Base-by-base conservation (phyloP, 176 grass and related monocot genomes). In the Aechmea fasciata region DNA sequence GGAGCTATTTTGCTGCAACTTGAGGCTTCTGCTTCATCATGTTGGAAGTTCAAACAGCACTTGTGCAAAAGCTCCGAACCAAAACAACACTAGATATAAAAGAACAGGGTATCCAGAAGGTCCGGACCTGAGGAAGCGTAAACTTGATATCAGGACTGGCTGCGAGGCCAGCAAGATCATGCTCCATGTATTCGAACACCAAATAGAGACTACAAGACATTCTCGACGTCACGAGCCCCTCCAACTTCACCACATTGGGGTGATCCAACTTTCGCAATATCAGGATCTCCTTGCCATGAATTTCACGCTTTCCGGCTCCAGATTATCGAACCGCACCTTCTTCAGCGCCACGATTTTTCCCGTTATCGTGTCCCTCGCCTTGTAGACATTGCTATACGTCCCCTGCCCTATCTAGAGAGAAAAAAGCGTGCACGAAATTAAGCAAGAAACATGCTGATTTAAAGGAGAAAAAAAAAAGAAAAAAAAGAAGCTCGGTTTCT, bases 271-370 rank as follows among this genome's bases (percentile, higher is more conserved):
- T 81, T 61, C 78, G 70, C 8, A 81, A 78, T 23, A 85, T 81
- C 2, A 85, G 74, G 48, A 85, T 85, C 70, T 85, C 83, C 83
- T 73, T 12, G 83, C 83, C 83, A 85, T 85, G 66, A 85, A 85
- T 14, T 81, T 78, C 55, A 85, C 74, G 41, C 83, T 85, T 57
- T 85, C 83, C 0, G 78, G 73, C 65, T 85, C 78, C 2, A 73
- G 65, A 23, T 77, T 81, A 26, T 85, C 78, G 11, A 81, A 85
- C 50, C 83, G 23, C 55, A 81, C 83, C 74, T 85, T 85, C 70
- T 85, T 85, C 14, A 85, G 74, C 19, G 83, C 83, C 20, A 85
- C 78, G 3, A 81, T 78, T 24, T 74, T 69, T 14, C 78, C 83
- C 0, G 78, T 57, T 50, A 81, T 41, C 9, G 73, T 85, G 47